Conservation (phyloP, 2,329 filamentous ascomycete genomes). For the Graphiopsis chlorocephala region DNA sequence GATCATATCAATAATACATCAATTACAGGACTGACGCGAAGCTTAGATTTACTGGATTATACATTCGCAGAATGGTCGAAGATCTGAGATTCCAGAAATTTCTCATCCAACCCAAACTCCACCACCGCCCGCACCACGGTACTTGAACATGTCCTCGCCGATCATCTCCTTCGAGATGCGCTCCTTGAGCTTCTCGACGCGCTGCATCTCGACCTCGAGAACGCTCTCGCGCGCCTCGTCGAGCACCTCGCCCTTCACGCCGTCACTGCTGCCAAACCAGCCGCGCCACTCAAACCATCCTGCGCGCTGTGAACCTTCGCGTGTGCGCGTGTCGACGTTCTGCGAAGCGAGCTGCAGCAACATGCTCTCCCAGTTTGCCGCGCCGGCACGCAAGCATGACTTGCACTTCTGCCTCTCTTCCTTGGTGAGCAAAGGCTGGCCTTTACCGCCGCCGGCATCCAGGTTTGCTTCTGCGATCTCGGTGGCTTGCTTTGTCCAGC, state of each 20-base stretch:
- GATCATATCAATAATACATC: background rate
- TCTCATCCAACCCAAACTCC: conserved; percentile 23
- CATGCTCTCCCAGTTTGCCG: conserved; percentile 83
- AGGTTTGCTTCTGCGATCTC: conserved; percentile 65
- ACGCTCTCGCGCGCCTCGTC: conserved; percentile 21
- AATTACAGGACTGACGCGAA: background rate
- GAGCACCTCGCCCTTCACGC: conserved; percentile 23
- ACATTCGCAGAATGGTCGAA: background rate
- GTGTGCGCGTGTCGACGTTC: conserved; percentile 28
- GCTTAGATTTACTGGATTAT: background rate
- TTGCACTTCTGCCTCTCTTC: conserved; percentile 61
- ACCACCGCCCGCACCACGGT: conserved; percentile 26
- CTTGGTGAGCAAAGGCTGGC: conserved; percentile 25
- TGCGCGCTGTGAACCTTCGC: conserved; percentile 18
- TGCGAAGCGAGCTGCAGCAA: conserved; percentile 61
- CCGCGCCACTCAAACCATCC: conserved; percentile 27
- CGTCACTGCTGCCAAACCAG: conserved; percentile 25
- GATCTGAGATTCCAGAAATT: no score
- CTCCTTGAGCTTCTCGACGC: conserved; percentile 25
- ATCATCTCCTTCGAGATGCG: conserved; percentile 26
- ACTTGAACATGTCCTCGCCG: conserved; percentile 19
- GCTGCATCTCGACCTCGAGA: conserved; percentile 20
- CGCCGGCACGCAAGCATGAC: conserved; percentile 71
- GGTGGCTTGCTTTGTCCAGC: conserved; percentile 87
- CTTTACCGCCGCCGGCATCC: conserved; percentile 25